Base-by-base conservation (phyloP, 352 stramenopile genomes). In the Phytophthora fragariaefolia region DNA sequence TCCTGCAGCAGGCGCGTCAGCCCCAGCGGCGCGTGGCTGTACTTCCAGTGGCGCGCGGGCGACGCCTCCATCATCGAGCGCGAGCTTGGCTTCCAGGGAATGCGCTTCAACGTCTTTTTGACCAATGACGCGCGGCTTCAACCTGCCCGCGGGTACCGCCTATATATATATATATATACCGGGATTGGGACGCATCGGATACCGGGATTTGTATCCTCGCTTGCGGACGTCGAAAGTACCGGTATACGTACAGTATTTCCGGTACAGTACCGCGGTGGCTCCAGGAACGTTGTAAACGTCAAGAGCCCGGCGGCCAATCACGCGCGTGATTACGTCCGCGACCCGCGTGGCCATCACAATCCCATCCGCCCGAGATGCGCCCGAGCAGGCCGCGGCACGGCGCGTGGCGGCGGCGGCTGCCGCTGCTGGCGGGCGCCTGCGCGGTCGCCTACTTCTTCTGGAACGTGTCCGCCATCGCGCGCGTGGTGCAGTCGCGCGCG, bases 401-500 rank as follows among this genome's bases (percentile, higher is more conserved):
- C 40, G 66, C 70, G 5, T 74, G 53, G 57, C 34, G 26, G 52
- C 65, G 69, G 24, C 64, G 48, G n/a, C 22, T 80, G 9, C 34
- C 63, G 30, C n/a, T 76, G 7, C 40, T 70, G 7, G 58, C 64
- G n/a, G 54, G 53, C 12, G 34, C 60, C 17, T 74, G 69, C 24
- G 57, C 87, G 10, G 34, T 82, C 4, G 46, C 61, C 53, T 81
- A 86, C 10, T 74, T 90, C 36, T 74, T 69, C 49, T 90, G 79
- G 78, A 90, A 92, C 54, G 23, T 90, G 24, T 76, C 76, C 30
- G 73, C 77, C 54, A 73, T 90, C 46, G 68, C 71, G 38, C 45
- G 58, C 2, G 43, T 83, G 12, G 53, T 69, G 42, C 65, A 70
- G 20, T 71, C 61, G 2, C 27, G 45, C 17, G 17, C 49, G 12